These are phyloP conservation scores for Seiridium unicorne DNA, from an alignment of 2,329 filamentous ascomycete species.

Conservation along the genomic window DNA sequence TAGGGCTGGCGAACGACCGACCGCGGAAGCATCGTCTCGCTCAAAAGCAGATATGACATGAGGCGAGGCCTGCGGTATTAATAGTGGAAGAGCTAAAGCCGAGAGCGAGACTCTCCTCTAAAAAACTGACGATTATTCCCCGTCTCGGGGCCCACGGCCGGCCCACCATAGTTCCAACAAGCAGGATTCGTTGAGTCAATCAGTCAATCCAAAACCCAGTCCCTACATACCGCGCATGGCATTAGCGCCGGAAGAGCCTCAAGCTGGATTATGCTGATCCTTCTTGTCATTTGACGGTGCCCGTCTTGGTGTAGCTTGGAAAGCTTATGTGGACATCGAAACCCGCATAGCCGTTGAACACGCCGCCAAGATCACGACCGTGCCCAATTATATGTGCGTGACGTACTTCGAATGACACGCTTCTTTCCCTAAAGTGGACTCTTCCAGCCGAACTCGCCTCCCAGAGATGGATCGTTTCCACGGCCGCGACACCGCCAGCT, in stretches of 20 bases:
- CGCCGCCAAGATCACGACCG: not conserved
- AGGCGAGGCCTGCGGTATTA: not conserved
- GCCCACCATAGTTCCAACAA: not conserved
- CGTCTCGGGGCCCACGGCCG: not conserved
- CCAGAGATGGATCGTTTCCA: not conserved
- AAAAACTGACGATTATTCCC: not conserved
- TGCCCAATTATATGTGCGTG: not conserved
- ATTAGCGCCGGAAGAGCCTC: not conserved
- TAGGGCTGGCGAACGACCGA: no score
- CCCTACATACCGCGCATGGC: not conserved
- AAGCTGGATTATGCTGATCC: not conserved
- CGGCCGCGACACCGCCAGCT: not conserved
- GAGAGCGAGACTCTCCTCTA: not conserved
- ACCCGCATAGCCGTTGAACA: not conserved
- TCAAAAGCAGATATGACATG: not conserved
- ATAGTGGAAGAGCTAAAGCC: not conserved
- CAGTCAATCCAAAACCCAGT: not conserved
- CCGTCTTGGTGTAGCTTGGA: not conserved
- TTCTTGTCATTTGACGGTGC: not conserved
- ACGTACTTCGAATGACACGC: not conserved
- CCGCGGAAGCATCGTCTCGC: no score
- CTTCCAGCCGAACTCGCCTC: not conserved
- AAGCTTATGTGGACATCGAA: not conserved
- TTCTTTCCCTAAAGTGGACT: not conserved
- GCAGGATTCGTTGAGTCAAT: not conserved